Base-by-base conservation (phyloP, 2,329 filamentous ascomycete genomes). In the Pseudogymnoascus sp. region DNA sequence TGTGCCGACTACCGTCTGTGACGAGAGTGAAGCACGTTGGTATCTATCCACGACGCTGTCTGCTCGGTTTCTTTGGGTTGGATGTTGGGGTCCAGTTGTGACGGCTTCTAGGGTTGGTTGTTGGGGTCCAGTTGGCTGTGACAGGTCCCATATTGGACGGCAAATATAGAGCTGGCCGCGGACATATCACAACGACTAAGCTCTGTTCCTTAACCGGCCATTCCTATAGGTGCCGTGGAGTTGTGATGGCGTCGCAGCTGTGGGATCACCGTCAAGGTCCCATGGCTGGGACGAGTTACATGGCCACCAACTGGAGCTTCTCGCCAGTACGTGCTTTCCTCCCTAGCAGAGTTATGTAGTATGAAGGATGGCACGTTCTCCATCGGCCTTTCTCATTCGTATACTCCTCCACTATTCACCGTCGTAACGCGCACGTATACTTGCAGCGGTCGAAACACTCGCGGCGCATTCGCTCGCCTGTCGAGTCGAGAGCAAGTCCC, bases 11-110 rank as follows among this genome's bases (percentile, higher is more conserved):
- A 12, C 29, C 48, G 29, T 21, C 29, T 55, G 48, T 55, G 29
- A 55, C 48, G 48, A 55, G 15, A 35, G 10, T 55, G 48, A 55
- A 55, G 48, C 48, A 55, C 48, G n/a, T 55, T 55, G 48, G n/a
- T 31, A 33, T 33, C 48, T 55, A 55, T 33, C 48, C 48, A 55
- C 48, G 48, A 55, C 48, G 48, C 27, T 55, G n/a, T 3, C 48
- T 33, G n/a, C 48, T 18, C 48, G 48, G 48, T 29, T 27, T 18
- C 29, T 33, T 55, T 55, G n/a, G n/a, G 48, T 33, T 33, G 48
- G 29, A 9, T 55, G 45, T 52, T 52, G 27, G 48, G 48, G 48
- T 55, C 48, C 13, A 18, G n/a, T 18, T 31, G 48, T 18, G 27
- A 15, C 27, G 27, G 27, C 9, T n/a, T 55, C 27, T 55, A 18